These are phyloP conservation scores for Jatropha curcas DNA, from an alignment of 345 rosid genomes.

Conservation along the genomic window DNA sequence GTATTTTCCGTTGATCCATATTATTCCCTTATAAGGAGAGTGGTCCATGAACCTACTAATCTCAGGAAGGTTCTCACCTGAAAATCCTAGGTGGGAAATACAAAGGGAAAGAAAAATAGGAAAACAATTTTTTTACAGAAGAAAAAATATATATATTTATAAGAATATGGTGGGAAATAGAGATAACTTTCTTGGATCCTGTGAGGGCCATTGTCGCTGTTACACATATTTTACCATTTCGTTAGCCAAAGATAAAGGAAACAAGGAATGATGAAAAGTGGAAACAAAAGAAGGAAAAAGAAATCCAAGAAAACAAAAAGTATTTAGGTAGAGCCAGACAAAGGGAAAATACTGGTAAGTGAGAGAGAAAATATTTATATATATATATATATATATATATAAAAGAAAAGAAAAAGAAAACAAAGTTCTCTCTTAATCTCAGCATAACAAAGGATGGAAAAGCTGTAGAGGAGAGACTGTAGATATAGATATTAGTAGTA, in stretches of 20 bases:
- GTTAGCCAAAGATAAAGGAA: constrained; percentile 42
- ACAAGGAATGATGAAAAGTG: constrained; percentile 58
- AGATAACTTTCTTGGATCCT: constrained; percentile 71
- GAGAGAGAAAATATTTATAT: too few species aligned
- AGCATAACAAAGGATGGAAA: not conserved
- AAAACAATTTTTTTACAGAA: not conserved
- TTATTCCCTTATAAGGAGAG: not conserved
- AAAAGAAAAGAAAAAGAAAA: not conserved
- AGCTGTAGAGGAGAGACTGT: not conserved
- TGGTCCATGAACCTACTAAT: constrained; percentile 17
- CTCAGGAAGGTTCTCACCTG: constrained; percentile 15
- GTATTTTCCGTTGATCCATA: too few species aligned
- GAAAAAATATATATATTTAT: not conserved
- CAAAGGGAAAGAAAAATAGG: not conserved
- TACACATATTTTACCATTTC: constrained; percentile 21
- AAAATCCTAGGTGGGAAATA: constrained; percentile 4
- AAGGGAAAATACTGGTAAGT: constrained; percentile 16
- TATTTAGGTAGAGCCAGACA: constrained; percentile 25
- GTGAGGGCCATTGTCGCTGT: constrained; percentile 40
- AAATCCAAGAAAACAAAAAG: constrained; percentile 39
- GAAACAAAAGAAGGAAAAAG: constrained; percentile 35
- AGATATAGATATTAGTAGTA: not conserved
- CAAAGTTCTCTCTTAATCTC: too few species aligned
- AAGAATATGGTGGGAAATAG: constrained; percentile 38
- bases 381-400: too few species aligned